These are phyloP conservation scores for Colletotrichum sp. DNA, from an alignment of 2,329 filamentous ascomycete genomes.

Conservation along the genomic window DNA sequence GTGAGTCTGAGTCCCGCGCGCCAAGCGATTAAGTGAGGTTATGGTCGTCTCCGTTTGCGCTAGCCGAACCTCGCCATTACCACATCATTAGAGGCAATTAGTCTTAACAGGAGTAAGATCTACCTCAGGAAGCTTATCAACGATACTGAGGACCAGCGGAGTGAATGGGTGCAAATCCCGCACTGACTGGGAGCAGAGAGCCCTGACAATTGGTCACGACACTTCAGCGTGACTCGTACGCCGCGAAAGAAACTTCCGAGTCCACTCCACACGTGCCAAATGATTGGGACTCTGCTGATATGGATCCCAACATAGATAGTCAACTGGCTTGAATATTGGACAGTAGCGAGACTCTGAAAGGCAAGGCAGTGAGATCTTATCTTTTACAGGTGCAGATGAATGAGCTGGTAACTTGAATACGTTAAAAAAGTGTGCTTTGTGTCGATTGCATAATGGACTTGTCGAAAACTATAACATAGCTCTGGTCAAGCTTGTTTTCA, in stretches of 20 bases:
- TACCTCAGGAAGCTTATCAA: neutral
- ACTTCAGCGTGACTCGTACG: neutral
- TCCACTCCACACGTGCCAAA: neutral
- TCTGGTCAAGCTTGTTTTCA: neutral
- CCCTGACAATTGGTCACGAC: neutral
- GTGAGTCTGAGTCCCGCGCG: neutral
- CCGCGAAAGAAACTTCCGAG: neutral
- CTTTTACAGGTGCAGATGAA: neutral
- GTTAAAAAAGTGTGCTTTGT: neutral
- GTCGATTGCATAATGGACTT: neutral
- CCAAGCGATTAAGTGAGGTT: neutral
- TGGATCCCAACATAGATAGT: neutral
- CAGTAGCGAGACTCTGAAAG: neutral
- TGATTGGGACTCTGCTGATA: neutral
- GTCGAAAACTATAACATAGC: neutral
- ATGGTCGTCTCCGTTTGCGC: neutral
- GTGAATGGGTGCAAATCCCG: neutral
- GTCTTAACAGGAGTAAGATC: neutral
- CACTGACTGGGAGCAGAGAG: neutral
- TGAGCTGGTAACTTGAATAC: neutral
- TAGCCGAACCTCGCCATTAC: neutral
- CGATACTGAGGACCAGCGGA: neutral
- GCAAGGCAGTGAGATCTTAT: neutral
- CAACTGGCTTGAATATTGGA: neutral
- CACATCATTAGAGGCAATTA: neutral